Conservation (phyloP, 768 basidiomycete genomes). For the Suillus occidentalis region DNA sequence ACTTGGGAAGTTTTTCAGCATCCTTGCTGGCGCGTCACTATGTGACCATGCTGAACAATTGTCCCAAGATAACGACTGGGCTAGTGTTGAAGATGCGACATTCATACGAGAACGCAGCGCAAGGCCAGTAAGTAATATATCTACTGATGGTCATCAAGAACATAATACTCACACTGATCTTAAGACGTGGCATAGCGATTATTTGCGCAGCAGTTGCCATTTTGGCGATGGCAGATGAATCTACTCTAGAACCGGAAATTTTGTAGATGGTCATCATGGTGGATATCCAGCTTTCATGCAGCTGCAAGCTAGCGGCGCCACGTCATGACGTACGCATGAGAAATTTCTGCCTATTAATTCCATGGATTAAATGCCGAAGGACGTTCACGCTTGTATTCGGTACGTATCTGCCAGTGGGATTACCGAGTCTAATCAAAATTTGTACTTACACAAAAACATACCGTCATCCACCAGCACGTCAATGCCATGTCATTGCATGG, state of each 20-base stretch:
- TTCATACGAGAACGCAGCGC: background rate
- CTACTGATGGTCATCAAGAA: no score
- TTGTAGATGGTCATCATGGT: background rate
- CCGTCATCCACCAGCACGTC: background rate
- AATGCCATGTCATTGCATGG: background rate
- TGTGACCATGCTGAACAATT: background rate
- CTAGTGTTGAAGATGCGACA: background rate
- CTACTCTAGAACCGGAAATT: background rate
- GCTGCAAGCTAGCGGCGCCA: background rate
- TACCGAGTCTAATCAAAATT: background rate
- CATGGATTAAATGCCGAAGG: background rate
- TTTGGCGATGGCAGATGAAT: background rate
- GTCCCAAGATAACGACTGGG: background rate
- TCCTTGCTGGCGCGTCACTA: background rate
- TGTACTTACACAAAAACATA: background rate
- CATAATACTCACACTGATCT: background rate
- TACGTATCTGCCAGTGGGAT: background rate
- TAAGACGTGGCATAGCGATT: background rate
- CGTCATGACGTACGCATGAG: background rate
- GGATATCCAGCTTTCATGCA: background rate
- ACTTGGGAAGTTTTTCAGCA: background rate
- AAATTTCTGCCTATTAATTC: background rate
- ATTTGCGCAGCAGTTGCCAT: background rate
- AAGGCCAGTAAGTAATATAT: background rate
- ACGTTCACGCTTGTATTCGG: background rate